Base-by-base conservation (phyloP, 2,329 filamentous ascomycete species). In the Zasmidium cellare region DNA sequence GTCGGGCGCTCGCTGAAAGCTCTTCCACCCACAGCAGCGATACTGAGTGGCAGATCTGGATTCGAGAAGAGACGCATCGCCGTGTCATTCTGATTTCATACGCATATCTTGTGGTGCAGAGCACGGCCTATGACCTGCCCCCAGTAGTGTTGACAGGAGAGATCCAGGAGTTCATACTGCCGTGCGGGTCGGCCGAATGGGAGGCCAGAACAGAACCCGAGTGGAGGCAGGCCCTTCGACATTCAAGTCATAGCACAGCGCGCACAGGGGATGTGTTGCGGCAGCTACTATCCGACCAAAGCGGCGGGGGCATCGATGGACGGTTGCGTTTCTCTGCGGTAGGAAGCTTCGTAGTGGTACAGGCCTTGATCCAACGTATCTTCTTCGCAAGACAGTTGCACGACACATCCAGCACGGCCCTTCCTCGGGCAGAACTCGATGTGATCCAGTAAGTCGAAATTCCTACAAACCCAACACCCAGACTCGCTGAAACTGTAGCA, bases 341-440 rank as follows among this genome's bases (percentile, higher is more conserved):
- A 23, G 71, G 66, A 46, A 25, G 48, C 2, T 72, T 72, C 31
- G 66, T 73, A 28, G 72, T 71, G 38, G 65, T 73, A 3, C 71
- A 73, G 52, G 71, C 62, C 44, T 63, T 73, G 23, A 69, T 69
- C 6, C 72, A 73, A 18, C 31, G 51, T 1, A 53, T 44, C 14
- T 45, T 46, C 19, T 44, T 45, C 16, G 19, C 38, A 9, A 28
- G 51, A 12, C 51, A 53, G n/a, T 31, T 53, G 18, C 51, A 38
- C 19, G 23, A 48, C n/a, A 41, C 35, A 14, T 14, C 11, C 3
- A n/a, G 20, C 6, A 18, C 9, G 2, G 46, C 46, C 3, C 18
- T 48, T 3, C 46, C 46, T 18, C 24, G 5, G 19, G 22, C 22
- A 24, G 46, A 48, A 3, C 46, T 48, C 14, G 20, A 48, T 18